These are phyloP conservation scores for Arabidopsis thaliana DNA, from an alignment of 345 rosid genomes.

Conservation along the genomic window DNA sequence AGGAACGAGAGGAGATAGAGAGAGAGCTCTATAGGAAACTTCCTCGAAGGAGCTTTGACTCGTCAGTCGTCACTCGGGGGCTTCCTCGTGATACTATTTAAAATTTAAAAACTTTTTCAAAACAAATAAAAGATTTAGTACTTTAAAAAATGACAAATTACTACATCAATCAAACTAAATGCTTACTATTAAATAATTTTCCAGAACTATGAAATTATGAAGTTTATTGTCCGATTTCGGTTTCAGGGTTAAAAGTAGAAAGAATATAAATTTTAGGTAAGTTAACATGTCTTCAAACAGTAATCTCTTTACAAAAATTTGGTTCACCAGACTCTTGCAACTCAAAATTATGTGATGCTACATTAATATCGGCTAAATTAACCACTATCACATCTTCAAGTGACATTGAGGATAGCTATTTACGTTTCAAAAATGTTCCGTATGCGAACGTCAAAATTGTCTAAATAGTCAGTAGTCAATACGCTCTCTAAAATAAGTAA, in stretches of 20 bases:
- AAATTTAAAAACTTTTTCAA: background rate
- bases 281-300: background rate
- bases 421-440: too few relatives aligned
- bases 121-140: background rate
- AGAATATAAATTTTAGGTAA: background rate
- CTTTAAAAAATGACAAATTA: background rate
- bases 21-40: slow-evolving; percentile 25
- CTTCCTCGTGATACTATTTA: slow-evolving; percentile 9
- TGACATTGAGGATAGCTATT: background rate
- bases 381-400: background rate
- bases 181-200: background rate
- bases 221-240: background rate
- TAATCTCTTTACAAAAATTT: background rate
- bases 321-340: background rate
- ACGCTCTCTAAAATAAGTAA: background rate
- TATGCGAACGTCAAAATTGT: too few relatives aligned
- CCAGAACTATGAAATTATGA: background rate
- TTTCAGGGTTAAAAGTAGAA: background rate
- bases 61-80: slow-evolving; percentile 7
- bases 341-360: background rate
- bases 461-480: background rate
- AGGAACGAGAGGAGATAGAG: background rate
- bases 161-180: background rate
- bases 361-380: too few relatives aligned
- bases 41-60: slow-evolving; percentile 37